Conservation (phyloP, 2,329 filamentous ascomycete species). For the Phoma sp. region DNA sequence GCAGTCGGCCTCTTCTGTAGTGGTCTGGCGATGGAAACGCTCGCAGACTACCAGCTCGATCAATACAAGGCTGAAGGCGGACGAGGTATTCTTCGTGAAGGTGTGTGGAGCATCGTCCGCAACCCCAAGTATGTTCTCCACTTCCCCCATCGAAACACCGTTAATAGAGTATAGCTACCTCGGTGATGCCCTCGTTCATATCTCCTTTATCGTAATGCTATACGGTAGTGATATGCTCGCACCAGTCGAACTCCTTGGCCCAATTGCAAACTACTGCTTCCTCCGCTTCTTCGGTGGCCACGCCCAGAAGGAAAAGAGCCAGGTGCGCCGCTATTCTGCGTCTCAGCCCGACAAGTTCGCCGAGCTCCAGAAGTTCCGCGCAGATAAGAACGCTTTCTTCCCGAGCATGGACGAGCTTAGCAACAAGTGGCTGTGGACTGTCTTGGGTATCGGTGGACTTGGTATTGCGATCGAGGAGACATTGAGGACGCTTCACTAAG, state of each 20-base stretch:
- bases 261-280: conserved; percentile 66
- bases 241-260: conserved; percentile 63
- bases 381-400: conserved; percentile 68
- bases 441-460: conserved; percentile 59
- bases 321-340: conserved; percentile 61
- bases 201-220: conserved; percentile 66
- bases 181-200: conserved; percentile 66
- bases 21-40: conserved; percentile 63
- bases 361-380: conserved; percentile 61
- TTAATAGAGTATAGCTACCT: conserved; percentile 58
- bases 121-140: conserved; percentile 66
- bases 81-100: conserved; percentile 58
- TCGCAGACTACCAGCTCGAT: conserved; percentile 66
- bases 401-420: conserved; percentile 57
- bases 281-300: conserved; percentile 66
- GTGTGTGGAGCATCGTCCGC: conserved; percentile 68
- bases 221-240: conserved; percentile 63
- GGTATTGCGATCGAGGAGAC: conserved; percentile 58
- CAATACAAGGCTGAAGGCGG: conserved; percentile 56
- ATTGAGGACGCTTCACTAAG: conserved; percentile 44
- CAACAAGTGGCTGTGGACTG: conserved; percentile 65
- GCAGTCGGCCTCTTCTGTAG: conserved; percentile 64
- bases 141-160: not conserved
- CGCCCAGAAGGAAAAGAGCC: conserved; percentile 61
- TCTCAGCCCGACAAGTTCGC: conserved; percentile 60